Percentiles rank a stretch among this genome's conserved stretches.
Evolutionary conservation across 345 rosid species (phyloP).

Genomic region (Brassica rapa): DNA sequence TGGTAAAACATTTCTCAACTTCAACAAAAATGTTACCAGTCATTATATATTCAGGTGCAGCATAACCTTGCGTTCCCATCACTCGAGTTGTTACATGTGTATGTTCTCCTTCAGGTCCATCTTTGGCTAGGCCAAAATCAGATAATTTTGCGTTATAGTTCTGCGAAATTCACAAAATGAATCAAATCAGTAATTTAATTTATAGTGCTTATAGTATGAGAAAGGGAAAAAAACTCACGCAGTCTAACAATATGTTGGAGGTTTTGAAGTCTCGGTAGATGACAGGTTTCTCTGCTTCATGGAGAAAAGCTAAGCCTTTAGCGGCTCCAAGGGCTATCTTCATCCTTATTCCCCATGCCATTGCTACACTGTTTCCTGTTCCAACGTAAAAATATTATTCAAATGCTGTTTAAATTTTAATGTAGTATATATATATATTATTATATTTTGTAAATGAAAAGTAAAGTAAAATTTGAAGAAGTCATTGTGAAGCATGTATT

Average conservation of each 20-base stretch:
- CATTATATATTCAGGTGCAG: slow-evolving; percentile 60
- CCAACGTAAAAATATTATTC: background rate
- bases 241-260: slow-evolving; percentile 69
- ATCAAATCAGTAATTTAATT: background rate
- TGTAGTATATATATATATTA: background rate
- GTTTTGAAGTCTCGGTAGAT: slow-evolving; percentile 79
- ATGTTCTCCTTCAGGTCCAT: slow-evolving; percentile 59
- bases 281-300: slow-evolving; percentile 69
- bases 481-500: background rate
- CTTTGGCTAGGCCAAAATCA: slow-evolving; percentile 60
- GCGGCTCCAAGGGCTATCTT: slow-evolving; percentile 82
- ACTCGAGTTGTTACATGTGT: slow-evolving; percentile 58
- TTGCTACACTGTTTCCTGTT: slow-evolving; percentile 53
- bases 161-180: slow-evolving; percentile 22
- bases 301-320: slow-evolving; percentile 78
- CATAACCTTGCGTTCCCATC: slow-evolving; percentile 63
- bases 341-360: slow-evolving; percentile 80
- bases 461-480: background rate
- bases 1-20: background rate
- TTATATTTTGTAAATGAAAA: background rate
- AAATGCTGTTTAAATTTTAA: background rate
- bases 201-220: background rate
- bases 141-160: slow-evolving; percentile 53
- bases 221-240: slow-evolving; percentile 43
- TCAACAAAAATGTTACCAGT: slow-evolving; percentile 42